A percentile compares a stretch with the other conserved stretches of the same genome.
These are phyloP conservation scores for Macrotyloma uniflorum DNA, from an alignment of 306 rosid species.

Conservation along the genomic window DNA sequence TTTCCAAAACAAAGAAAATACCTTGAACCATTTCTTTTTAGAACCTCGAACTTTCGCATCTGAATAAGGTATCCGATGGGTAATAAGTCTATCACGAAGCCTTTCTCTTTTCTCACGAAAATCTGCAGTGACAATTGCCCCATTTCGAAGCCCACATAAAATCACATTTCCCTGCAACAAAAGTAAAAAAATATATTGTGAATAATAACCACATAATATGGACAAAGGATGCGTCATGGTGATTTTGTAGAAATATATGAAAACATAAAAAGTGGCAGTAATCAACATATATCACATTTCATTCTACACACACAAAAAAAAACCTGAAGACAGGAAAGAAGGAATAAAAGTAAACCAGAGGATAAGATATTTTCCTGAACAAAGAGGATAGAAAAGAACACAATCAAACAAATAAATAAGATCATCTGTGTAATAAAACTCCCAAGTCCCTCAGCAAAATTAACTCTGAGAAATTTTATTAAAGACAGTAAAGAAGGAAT, in stretches of 20 bases:
- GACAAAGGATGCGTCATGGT: not conserved
- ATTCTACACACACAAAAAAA: too few species aligned
- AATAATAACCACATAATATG: constrained; percentile 3
- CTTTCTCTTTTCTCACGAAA: constrained; percentile 63
- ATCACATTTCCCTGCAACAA: constrained; percentile 76
- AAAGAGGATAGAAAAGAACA: not conserved
- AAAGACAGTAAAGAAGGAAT: constrained; percentile 17
- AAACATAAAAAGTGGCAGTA: constrained; percentile 1
- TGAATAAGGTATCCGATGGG: constrained; percentile 52
- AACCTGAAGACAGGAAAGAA: constrained; percentile 7
- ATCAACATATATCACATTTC: constrained; percentile 7
- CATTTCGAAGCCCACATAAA: constrained; percentile 94
- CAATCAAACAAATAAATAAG: not conserved
- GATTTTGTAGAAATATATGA: not conserved
- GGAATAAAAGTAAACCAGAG: not conserved
- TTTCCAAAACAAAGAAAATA: constrained; percentile 34
- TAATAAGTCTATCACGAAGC: constrained; percentile 48
- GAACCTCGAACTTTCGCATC: constrained; percentile 47
- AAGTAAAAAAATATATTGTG: constrained; percentile 23
- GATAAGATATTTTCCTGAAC: not conserved
- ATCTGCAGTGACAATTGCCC: constrained; percentile 78
- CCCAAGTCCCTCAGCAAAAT: not conserved
- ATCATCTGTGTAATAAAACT: not conserved
- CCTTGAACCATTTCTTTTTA: constrained; percentile 65
- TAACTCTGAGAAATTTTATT: not conserved